phyloP scores from a whole-genome alignment of 2,329 filamentous ascomycete genomes.

The Pseudogymnoascus sp. region DNA sequence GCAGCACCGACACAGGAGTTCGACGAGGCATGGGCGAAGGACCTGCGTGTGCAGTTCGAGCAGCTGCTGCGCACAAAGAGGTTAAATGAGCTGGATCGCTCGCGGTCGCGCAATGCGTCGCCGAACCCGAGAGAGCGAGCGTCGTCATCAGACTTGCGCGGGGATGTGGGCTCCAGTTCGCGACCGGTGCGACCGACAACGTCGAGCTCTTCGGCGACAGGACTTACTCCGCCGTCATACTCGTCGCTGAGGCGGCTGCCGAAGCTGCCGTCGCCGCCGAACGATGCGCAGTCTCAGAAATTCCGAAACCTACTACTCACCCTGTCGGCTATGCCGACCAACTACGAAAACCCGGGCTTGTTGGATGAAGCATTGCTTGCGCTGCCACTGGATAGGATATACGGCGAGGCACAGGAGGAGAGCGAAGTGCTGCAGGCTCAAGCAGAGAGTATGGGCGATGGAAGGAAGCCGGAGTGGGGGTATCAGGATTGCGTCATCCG shows the following conservation, averaged over 20 bases:
- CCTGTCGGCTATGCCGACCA: conserved; percentile 77
- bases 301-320: conserved; percentile 78
- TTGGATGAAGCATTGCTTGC: conserved; percentile 83
- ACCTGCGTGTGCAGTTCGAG: conserved; percentile 77
- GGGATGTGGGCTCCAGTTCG: conserved; percentile 31
- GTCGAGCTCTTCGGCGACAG: conserved; percentile 33
- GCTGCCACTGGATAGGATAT: conserved; percentile 84
- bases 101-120: conserved; percentile 50
- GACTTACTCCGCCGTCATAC: conserved; percentile 48
- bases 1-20: conserved; percentile 26
- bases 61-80: conserved; percentile 78
- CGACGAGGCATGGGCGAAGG: conserved; percentile 68
- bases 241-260: conserved; percentile 56
- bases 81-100: conserved; percentile 70
- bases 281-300: conserved; percentile 61
- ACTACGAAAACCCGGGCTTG: conserved; percentile 93
- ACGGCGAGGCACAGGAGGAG: conserved; percentile 90
- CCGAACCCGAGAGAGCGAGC: conserved; percentile 44
- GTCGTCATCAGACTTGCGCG: conserved; percentile 41
- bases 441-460: conserved; percentile 77
- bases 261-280: conserved; percentile 66
- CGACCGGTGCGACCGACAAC: conserved; percentile 34
- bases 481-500: conserved; percentile 96
- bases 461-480: conserved; percentile 79
- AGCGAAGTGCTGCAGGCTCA: conserved; percentile 78